A percentile compares a stretch with the other conserved stretches of the same genome.
phyloP scores from a whole-genome alignment of 2,329 filamentous ascomycete species.

The Aureobasidium namibiae region DNA sequence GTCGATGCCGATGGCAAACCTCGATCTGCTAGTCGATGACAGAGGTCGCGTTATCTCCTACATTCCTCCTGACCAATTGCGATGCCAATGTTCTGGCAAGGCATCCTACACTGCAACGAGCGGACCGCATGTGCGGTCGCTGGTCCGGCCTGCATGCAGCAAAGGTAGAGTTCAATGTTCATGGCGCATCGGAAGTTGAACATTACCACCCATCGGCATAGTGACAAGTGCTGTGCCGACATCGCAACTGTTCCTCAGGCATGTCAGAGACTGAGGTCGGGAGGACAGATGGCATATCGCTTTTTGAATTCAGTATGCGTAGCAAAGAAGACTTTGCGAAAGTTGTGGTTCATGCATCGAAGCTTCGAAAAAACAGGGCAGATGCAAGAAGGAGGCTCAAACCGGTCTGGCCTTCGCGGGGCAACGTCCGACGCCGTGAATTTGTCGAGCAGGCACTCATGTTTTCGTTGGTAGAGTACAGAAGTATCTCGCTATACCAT shows the following conservation, averaged over 20 bases:
- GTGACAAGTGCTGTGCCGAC: not conserved
- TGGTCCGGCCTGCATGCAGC: not conserved
- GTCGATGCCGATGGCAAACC: not conserved
- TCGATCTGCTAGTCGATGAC: not conserved
- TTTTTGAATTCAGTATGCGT: not conserved
- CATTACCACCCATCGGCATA: not conserved
- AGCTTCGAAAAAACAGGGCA: not conserved
- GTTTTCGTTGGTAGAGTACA: too few species aligned
- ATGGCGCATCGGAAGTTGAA: not conserved
- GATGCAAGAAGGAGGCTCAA: slow-evolving; percentile 3
- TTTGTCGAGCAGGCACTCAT: not conserved
- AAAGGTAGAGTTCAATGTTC: not conserved
- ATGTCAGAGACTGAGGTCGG: not conserved
- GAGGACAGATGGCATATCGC: not conserved
- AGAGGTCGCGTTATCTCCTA: not conserved
- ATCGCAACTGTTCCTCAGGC: not conserved
- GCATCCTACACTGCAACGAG: not conserved
- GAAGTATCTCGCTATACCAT: too few species aligned
- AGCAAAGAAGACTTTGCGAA: not conserved
- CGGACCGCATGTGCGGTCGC: not conserved
- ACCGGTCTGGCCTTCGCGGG: not conserved
- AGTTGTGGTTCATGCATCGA: not conserved
- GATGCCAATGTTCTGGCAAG: not conserved
- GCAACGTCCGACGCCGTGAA: not conserved
- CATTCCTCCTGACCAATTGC: not conserved